These are phyloP conservation scores for Chenopodium suecicum DNA, from an alignment of 148 eudicot species.

Conservation along the genomic window DNA sequence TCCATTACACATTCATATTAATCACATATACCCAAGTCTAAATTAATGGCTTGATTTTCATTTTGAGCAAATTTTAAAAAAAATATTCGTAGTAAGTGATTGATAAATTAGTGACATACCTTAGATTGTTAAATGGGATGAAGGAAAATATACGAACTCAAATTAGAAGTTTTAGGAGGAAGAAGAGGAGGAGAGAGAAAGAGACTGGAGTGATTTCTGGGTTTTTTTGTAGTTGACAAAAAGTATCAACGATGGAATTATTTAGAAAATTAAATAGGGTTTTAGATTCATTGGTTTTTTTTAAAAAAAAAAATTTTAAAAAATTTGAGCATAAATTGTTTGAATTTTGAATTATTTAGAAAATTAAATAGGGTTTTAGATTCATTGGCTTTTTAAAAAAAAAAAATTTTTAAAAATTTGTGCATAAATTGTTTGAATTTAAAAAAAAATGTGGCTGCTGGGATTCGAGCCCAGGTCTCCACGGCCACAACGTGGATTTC, in stretches of 20 bases:
- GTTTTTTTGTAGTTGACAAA: neutral
- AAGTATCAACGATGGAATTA: too few species aligned
- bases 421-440: neutral
- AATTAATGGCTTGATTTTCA: too few species aligned
- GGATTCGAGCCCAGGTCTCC: slow-evolving; percentile 16
- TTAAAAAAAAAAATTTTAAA: too few species aligned
- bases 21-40: too few species aligned
- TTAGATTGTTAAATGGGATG: neutral
- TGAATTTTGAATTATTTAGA: neutral
- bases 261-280: too few species aligned
- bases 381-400: too few species aligned
- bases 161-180: neutral
- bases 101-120: neutral
- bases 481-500: slow-evolving; percentile 13
- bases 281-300: too few species aligned
- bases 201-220: neutral
- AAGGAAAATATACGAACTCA: neutral
- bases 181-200: neutral
- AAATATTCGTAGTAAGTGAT: neutral
- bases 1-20: too few species aligned
- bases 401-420: too few species aligned
- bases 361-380: too few species aligned
- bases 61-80: too few species aligned
- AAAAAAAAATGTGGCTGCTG: slow-evolving; percentile 5
- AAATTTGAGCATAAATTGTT: too few species aligned